Evolutionary conservation across 441 rosid genomes (phyloP), one percentile per base, ranked within the genome.

Genomic region (Theobroma grandiflorum): DNA sequence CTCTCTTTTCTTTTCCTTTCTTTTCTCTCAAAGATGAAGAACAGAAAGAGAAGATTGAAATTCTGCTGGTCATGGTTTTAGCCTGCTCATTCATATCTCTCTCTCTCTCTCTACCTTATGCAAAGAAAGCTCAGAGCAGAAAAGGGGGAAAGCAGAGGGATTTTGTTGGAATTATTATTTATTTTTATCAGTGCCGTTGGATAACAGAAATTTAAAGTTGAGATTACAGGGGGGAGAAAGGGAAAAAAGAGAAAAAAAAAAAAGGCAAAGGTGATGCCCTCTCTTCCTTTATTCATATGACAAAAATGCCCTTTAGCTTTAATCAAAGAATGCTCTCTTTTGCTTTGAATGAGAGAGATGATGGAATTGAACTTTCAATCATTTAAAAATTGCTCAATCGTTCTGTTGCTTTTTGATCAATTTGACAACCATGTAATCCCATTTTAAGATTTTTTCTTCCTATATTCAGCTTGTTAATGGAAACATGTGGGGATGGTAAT

Each of bases 231-330:
- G 81, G 82, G 73, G 73, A 22, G 66, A 15, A 38, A 38, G 26
- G 16, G 65, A 50, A 80, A 85, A 15, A 38, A 38, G 26, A 18
- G 65, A 50, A 80, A 85, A 83, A 84, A 62, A 38, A 68, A 47
- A 81, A 86, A 86, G 84, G 88, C 80, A 84, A 92, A 90, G 91
- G 81, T 76, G 90, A 82, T 82, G 79, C 82, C 62, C 68, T 78
- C 68, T 78, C 47, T 76, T 38, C 67, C 70, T 82, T 79, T 81
- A 79, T 85, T 70, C 65, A 67, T 66, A 63, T 84, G 89, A 78
- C 88, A 79, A 84, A 81, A 88, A 78, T 88, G 59, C 85, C 90
- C 92, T 88, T 86, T 67, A 77, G 66, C 96, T 90, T 92, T 92
- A 87, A 88, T 80, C 88, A 90, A 87, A 83, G 79, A 14, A n/a